A percentile compares a stretch with the other conserved stretches of the same genome.
Conservation (phyloP, 208 protist species). For the Crithidia fasciculata region DNA sequence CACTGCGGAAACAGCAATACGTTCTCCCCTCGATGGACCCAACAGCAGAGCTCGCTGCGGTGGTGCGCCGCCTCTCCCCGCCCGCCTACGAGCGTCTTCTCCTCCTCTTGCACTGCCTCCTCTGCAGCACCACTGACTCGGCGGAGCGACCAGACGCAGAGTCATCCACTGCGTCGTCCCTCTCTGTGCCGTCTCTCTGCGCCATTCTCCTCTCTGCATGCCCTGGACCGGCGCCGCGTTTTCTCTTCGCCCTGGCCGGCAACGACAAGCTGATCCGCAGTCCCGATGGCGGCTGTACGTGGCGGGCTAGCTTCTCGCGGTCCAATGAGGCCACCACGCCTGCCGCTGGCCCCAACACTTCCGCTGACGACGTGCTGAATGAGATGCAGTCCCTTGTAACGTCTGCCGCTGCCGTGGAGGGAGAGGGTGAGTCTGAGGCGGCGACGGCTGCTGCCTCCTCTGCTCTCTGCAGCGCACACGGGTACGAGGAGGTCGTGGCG, state of each 20-base stretch:
- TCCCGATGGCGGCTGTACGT: constrained; percentile 66
- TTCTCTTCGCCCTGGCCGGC: constrained; percentile 65
- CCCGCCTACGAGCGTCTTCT: constrained; percentile 31
- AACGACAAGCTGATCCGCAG: constrained; percentile 66
- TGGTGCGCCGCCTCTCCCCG: constrained; percentile 49
- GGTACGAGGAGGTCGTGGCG: constrained; percentile 51
- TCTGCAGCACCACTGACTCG: not conserved
- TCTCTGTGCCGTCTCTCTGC: constrained; percentile 37
- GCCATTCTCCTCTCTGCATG: constrained; percentile 37
- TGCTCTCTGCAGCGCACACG: constrained; percentile 26
- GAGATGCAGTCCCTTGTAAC: constrained; percentile 23
- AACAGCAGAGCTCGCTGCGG: constrained; percentile 32
- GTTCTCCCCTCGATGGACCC: constrained; percentile 16
- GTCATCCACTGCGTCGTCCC: not conserved
- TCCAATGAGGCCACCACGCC: not conserved
- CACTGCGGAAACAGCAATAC: not conserved
- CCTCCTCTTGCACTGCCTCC: constrained; percentile 34
- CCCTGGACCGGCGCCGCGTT: constrained; percentile 44
- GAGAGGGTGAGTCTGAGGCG: constrained; percentile 5
- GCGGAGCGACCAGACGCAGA: not conserved
- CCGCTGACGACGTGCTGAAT: constrained; percentile 10
- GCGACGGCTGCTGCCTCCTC: constrained; percentile 3
- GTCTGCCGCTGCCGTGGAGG: constrained; percentile 13
- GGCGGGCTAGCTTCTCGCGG: constrained; percentile 41
- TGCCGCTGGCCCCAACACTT: not conserved